These are phyloP conservation scores for Mortierella alpina DNA, from an alignment of 192 early-diverging fungal genomes.

Conservation along the genomic window DNA sequence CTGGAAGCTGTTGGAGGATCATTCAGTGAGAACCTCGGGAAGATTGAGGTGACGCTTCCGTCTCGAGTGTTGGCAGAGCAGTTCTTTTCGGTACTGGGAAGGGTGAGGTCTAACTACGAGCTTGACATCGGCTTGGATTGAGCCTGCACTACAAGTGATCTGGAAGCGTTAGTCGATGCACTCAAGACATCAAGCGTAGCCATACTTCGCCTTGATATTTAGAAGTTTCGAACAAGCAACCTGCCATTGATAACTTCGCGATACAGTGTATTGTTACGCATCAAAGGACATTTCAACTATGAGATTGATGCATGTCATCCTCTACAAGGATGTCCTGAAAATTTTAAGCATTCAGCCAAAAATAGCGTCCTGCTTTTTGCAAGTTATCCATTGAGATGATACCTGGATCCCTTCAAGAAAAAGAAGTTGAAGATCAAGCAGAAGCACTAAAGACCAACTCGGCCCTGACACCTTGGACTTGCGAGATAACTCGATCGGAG, in stretches of 20 bases:
- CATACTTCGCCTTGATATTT: background rate
- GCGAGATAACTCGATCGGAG: background rate
- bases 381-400: background rate
- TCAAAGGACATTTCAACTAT: background rate
- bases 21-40: background rate
- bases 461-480: constrained; percentile 3
- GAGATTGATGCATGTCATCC: background rate
- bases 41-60: background rate
- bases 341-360: background rate
- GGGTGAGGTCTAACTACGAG: constrained; percentile 14
- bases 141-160: constrained; percentile 13
- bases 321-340: background rate
- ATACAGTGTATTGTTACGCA: background rate
- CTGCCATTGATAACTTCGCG: background rate
- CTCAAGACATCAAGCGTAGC: constrained; percentile 6
- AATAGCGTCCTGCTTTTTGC: background rate
- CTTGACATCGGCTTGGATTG: constrained; percentile 13
- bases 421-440: background rate
- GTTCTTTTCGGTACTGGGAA: constrained; percentile 14
- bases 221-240: background rate
- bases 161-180: constrained; percentile 12
- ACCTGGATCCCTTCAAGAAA: background rate
- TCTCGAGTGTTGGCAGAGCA: constrained; percentile 7
- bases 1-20: constrained; percentile 11
- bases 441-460: constrained; percentile 1